Conservation (phyloP, 1,284 basidiomycete genomes). For the Leccinum fuscescens region DNA sequence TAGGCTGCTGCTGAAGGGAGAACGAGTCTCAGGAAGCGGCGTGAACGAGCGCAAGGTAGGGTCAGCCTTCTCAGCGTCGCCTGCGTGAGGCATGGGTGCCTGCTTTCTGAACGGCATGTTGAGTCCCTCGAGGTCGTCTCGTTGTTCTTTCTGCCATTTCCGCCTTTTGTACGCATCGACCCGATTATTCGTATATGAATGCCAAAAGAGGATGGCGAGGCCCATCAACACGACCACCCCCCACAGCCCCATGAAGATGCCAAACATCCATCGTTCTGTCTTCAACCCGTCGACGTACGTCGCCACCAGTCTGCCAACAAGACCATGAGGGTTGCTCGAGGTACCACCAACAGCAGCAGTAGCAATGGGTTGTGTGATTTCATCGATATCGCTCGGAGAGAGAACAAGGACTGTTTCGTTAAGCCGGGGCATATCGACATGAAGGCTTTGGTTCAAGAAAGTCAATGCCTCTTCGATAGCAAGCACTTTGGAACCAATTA, state of each 20-base stretch:
- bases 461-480: constrained; percentile 87
- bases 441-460: constrained; percentile 87
- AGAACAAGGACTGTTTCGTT: constrained; percentile 75
- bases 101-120: constrained; percentile 42
- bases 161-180: constrained; percentile 47
- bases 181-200: constrained; percentile 53
- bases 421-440: constrained; percentile 74
- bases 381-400: constrained; percentile 65
- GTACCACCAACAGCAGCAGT: constrained; percentile 73
- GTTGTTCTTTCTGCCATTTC: constrained; percentile 53
- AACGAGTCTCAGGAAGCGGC: constrained; percentile 41
- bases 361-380: constrained; percentile 77
- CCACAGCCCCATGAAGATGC: constrained; percentile 81
- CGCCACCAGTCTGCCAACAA: constrained; percentile 72
- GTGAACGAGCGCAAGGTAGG: constrained; percentile 45
- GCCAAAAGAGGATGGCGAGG: constrained; percentile 61
- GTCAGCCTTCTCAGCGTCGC: constrained; percentile 33
- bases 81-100: constrained; percentile 17
- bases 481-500: constrained; percentile 86
- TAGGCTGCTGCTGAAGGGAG: constrained; percentile 40
- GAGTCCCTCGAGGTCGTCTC: constrained; percentile 43
- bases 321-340: constrained; percentile 53
- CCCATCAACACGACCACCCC: constrained; percentile 73
- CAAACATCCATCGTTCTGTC: constrained; percentile 82
- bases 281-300: constrained; percentile 72